Percentiles rank a stretch among this genome's conserved stretches.
Evolutionary conservation across 179 eudicot genomes (phyloP).

Genomic region (Spinacia oleracea): DNA sequence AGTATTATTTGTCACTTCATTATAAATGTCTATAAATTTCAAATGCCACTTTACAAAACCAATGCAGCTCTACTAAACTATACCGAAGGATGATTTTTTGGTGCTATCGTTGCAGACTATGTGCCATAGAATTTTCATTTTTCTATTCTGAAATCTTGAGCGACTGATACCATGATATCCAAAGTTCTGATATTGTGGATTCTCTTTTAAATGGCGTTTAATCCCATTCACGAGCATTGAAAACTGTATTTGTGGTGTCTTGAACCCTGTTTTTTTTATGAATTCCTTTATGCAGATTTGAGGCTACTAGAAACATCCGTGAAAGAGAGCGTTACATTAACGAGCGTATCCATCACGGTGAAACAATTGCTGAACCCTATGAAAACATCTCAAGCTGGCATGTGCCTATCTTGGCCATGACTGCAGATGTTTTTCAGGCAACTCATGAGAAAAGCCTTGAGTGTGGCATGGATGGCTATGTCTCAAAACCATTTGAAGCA

Average conservation of each 20-base stretch:
- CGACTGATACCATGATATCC: background rate
- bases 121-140: too few species aligned
- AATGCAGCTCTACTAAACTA: background rate
- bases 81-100: background rate
- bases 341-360: slow-evolving; percentile 43
- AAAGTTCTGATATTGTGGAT: background rate
- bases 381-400: slow-evolving; percentile 51
- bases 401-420: slow-evolving; percentile 84
- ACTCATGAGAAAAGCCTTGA: slow-evolving; percentile 69
- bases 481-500: slow-evolving; percentile 83
- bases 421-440: slow-evolving; percentile 87
- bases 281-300: slow-evolving; percentile 53
- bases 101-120: background rate
- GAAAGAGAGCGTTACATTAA: slow-evolving; percentile 49
- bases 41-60: background rate
- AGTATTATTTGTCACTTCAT: background rate
- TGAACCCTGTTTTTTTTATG: background rate
- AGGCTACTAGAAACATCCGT: slow-evolving; percentile 75
- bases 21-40: too few species aligned
- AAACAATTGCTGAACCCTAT: slow-evolving; percentile 33
- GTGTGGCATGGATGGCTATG: slow-evolving; percentile 89
- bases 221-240: background rate
- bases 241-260: background rate
- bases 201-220: background rate
- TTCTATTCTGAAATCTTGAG: too few species aligned